Base-by-base conservation (phyloP, 2,329 filamentous ascomycete species). In the Alternaria hordeiaustralica region DNA sequence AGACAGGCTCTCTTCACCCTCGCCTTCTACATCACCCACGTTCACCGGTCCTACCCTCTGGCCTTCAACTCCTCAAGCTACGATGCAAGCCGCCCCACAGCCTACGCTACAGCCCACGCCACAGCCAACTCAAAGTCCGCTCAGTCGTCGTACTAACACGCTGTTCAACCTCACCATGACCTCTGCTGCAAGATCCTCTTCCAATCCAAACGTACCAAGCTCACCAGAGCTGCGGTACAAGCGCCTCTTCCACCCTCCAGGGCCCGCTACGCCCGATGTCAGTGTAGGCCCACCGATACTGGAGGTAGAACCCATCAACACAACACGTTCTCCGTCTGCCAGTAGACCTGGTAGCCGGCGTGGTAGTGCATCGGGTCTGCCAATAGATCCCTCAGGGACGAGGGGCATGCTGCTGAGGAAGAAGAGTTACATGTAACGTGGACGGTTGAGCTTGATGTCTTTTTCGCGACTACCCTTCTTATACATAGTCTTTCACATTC, bases 201-300 rank as follows among this genome's bases (percentile, higher is more conserved):
- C 46, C 13, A 41, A 28, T 2, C 45, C 43, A 6, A 61, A 58
- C 3, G 41, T 55, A 10, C 78, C 79, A 1, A 82, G 79, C 65
- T 77, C 77, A 2, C 79, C 81, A 2, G 81, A 82, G 58, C 62
- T 75, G 2, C 75, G 75, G 5, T 84, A 83, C 63, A 82, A 82
- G 69, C 73, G 74, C 5, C 67, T 83, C 0, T 83, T 83, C 61
- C 81, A 83, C 30, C 70, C 73, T 1, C 64, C 72, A 3, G 64
- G 64, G 1, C 66, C 67, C 2, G 65, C 68, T 12, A 66, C 65
- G 4, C 65, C 67, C 5, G 70, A 73, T 62, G 61, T 65, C 10
- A 63, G 51, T 51, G 56, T 62, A 13, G 69, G 45, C 23, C 64
- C 63, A 44, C 60, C 43, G 20, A 21, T 56, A 21, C 41, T 53